phyloP scores from a whole-genome alignment of 306 rosid species.

The Rosa chinensis region DNA sequence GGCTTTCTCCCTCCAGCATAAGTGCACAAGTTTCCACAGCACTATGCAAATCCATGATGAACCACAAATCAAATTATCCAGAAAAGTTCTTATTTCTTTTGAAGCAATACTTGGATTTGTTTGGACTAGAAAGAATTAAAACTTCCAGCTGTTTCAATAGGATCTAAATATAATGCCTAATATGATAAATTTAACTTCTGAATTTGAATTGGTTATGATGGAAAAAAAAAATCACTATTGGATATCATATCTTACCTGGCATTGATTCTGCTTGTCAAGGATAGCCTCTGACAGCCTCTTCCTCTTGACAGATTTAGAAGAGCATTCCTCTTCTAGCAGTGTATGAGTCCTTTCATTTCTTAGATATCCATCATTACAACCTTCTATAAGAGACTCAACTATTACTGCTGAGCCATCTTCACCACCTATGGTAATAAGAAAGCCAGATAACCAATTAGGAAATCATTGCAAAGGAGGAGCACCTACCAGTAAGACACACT shows the following conservation, averaged over 20 bases:
- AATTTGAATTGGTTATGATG: not conserved
- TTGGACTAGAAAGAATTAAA: not conserved
- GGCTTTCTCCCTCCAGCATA: not conserved
- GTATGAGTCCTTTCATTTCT: constrained; percentile 34
- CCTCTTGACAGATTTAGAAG: constrained; percentile 38
- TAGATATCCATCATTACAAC: constrained; percentile 47
- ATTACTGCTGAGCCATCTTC: constrained; percentile 55
- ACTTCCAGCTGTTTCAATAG: not conserved
- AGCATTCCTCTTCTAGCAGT: constrained; percentile 37
- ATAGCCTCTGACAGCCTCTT: constrained; percentile 57
- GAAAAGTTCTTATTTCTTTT: not conserved
- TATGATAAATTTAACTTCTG: not conserved
- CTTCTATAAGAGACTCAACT: constrained; percentile 68
- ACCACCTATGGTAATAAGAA: constrained; percentile 45
- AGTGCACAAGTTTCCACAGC: not conserved
- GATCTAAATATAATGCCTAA: not conserved
- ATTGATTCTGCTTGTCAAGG: constrained; percentile 38
- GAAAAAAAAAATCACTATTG: constrained; percentile 1
- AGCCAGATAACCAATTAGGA: constrained; percentile 7
- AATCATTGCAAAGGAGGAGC: constrained; percentile 12
- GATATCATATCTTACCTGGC: constrained; percentile 55
- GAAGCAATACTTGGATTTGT: not conserved
- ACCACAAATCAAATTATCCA: not conserved
- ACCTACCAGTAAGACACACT: constrained; percentile 11
- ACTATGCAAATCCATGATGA: too few species aligned